Evolutionary conservation across 2,329 filamentous ascomycete species (phyloP), one percentile per base, ranked within the genome.

Genomic region (Westerdykella sp.): DNA sequence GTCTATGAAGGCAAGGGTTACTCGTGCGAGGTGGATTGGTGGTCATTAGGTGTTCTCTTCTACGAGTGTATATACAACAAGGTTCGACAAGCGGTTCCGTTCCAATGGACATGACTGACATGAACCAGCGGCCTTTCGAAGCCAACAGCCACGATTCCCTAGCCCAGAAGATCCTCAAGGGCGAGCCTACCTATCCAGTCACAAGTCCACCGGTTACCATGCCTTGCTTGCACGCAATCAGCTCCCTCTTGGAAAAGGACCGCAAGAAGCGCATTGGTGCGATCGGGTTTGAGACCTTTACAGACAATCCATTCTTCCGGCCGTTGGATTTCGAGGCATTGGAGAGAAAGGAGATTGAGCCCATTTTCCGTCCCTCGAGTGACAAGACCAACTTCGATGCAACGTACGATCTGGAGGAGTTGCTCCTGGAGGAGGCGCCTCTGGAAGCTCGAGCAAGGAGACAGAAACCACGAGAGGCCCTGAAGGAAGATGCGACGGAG

Each of bases 21-120:
- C 62, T 83, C 86, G 47, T 81, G 83, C 37, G 87, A 93, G 56
- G 90, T 93, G 34, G 93, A 98, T 66, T 98, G 93, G 93, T 98
- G 93, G 93, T 97, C 93, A 5, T 71, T 98, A 16, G 93, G 93
- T 39, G 93, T 98, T 37, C 78, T 95, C n/a, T 97, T 97, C 67
- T 98, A 96, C 68, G 93, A 98, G 68, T 97, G 93, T 76, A 96
- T 98, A 53, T 98, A 97, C 73, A 95, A 94, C 72, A 97, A 94
- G 83, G 88, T 89, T 69, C 41, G 75, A 63, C 10, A 12, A 5
- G 25, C 25, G 11, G 7, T 28, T 12, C n/a, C 12, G 1, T 6
- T 35, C 34, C 11, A 9, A 18, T 22, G 36, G 25, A 23, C 23
- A 18, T 22, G 30, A 36, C 28, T 44, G 21, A 40, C 15, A 49